Evolutionary conservation across 345 rosid species (phyloP).

Genomic region (Aethionema arabicum): DNA sequence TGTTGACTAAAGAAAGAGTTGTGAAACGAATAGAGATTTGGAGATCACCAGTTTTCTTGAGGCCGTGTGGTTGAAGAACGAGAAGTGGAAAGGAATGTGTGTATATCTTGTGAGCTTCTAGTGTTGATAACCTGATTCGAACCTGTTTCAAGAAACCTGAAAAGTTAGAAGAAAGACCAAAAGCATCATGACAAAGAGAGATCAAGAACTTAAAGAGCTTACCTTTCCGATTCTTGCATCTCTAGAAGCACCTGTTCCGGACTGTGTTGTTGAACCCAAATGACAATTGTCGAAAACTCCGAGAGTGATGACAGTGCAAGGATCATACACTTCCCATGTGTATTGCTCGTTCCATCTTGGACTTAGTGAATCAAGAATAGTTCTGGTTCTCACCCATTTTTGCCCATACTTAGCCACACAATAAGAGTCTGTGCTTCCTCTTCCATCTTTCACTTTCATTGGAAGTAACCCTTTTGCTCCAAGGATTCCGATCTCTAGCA

Average conservation of each 20-base stretch:
- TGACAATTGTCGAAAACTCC: slow-evolving; percentile 78
- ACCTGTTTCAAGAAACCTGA: slow-evolving; percentile 21
- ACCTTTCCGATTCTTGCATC: slow-evolving; percentile 82
- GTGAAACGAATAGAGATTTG: slow-evolving; percentile 69
- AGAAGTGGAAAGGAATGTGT: slow-evolving; percentile 78
- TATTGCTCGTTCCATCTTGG: slow-evolving; percentile 87
- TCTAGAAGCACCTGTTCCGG: slow-evolving; percentile 34
- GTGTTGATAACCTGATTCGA: slow-evolving; percentile 63
- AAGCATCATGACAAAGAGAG: neutral
- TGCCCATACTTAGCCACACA: slow-evolving; percentile 84
- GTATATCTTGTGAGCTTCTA: slow-evolving; percentile 71
- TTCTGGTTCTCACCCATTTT: slow-evolving; percentile 88
- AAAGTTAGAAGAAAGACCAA: neutral
- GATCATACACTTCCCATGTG: slow-evolving; percentile 91
- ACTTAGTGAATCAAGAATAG: slow-evolving; percentile 50
- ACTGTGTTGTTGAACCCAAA: slow-evolving; percentile 47
- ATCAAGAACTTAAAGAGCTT: slow-evolving; percentile 12
- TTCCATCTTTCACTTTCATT: slow-evolving; percentile 71
- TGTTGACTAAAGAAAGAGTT: slow-evolving; percentile 59
- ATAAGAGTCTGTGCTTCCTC: slow-evolving; percentile 69
- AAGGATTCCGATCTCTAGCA: slow-evolving; percentile 73
- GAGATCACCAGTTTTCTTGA: slow-evolving; percentile 81
- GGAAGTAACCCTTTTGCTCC: slow-evolving; percentile 72
- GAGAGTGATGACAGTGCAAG: slow-evolving; percentile 78
- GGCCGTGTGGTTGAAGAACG: slow-evolving; percentile 61